A percentile compares a stretch with the other conserved stretches of the same genome.
These are phyloP conservation scores for Ustilago curta DNA, from an alignment of 1,284 basidiomycete species.

Conservation along the genomic window DNA sequence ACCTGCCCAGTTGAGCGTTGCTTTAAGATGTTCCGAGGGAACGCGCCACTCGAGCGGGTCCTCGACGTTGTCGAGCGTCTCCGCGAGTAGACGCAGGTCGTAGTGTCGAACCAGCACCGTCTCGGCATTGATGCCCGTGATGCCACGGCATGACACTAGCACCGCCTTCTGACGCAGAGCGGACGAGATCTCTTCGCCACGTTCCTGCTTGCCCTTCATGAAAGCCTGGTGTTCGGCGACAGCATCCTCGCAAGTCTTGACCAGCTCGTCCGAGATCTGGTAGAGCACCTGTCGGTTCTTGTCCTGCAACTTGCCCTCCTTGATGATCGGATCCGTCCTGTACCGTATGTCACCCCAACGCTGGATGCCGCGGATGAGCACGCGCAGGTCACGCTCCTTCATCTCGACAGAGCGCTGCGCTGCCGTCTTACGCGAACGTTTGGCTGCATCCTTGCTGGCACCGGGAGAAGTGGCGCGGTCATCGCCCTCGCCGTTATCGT, in stretches of 20 bases:
- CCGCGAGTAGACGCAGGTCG: slow-evolving; percentile 88
- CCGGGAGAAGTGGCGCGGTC: slow-evolving; percentile 55
- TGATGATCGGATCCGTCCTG: slow-evolving; percentile 92
- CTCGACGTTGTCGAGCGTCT: slow-evolving; percentile 73
- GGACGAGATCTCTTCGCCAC: slow-evolving; percentile 77
- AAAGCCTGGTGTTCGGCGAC: slow-evolving; percentile 83
- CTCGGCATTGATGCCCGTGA: slow-evolving; percentile 96
- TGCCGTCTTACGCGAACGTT: slow-evolving; percentile 75
- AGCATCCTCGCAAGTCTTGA: slow-evolving; percentile 84
- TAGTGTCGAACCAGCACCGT: slow-evolving; percentile 90
- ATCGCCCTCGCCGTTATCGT: slow-evolving; percentile 73
- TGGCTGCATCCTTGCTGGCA: slow-evolving; percentile 71
- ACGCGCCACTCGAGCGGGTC: slow-evolving; percentile 85
- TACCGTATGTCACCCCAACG: slow-evolving; percentile 97
- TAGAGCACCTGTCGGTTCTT: slow-evolving; percentile 94
- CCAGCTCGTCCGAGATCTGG: slow-evolving; percentile 91
- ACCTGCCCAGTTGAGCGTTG: slow-evolving; percentile 94
- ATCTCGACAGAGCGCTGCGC: slow-evolving; percentile 94
- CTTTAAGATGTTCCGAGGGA: slow-evolving; percentile 90
- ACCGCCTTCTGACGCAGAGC: slow-evolving; percentile 89
- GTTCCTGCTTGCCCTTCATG: slow-evolving; percentile 71
- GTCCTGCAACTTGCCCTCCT: slow-evolving; percentile 90
- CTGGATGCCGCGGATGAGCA: slow-evolving; percentile 92
- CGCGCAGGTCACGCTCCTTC: slow-evolving; percentile 95
- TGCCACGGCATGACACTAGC: slow-evolving; percentile 87